Evolutionary conservation across 2,329 filamentous ascomycete genomes (phyloP), one percentile per base, ranked within the genome.

Genomic region (Trichoderma sp.): DNA sequence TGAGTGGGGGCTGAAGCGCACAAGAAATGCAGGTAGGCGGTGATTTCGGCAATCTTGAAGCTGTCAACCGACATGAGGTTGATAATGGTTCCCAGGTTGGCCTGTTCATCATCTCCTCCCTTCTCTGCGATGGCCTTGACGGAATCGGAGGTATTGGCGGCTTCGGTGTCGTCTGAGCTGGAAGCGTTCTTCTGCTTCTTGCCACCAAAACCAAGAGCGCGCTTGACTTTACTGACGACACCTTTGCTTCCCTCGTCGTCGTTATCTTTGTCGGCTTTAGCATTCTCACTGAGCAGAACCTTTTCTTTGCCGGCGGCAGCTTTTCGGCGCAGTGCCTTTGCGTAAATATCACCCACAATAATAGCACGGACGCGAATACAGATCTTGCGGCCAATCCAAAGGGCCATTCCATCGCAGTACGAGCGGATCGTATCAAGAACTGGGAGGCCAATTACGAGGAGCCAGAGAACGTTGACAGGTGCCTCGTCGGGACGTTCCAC

Each of bases 61-160:
- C 95, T 98, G 84, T 99, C 97, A 53, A 99, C 97, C 12, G 96
- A 97, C 96, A 99, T 99, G 75, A 99, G 86, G 81, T 98, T 99
- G 84, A 99, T 99, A 78, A 99, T 98, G n/a, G 96, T 97, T 74
- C 97, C 96, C 65, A 97, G 87, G 73, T 96, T 98, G 51, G 94
- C 95, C 83, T 97, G 94, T 72, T 92, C 88, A 73, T 94, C 91
- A 21, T 83, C 76, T 28, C 73, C 74, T 14, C 75, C 78, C 67
- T 84, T 80, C 69, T 80, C 81, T 69, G 81, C 80, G 53, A 81
- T 77, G 28, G 79, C 79, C 71, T 83, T 83, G 51, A 77, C 81
- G 51, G 77, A 67, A n/a, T 51, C n/a, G 43, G 43, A 51, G 43
- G 80, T 79, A 43, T 78, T 80, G 58, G 76, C 78, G 26, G 78